Base-by-base conservation (phyloP, 805 yeast genomes). In the Spathaspora girioi region DNA sequence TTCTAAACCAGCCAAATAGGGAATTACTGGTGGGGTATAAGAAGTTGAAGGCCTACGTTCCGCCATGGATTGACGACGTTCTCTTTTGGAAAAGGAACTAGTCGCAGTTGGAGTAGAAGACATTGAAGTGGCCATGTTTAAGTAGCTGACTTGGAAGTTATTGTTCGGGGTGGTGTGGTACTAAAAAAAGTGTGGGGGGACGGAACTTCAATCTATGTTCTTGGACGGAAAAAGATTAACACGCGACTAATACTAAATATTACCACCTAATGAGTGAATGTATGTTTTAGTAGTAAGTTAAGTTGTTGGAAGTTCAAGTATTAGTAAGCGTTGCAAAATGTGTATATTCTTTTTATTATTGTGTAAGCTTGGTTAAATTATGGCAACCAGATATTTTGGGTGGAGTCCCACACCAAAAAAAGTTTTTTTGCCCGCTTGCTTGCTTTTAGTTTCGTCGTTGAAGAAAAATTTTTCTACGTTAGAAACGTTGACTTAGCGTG, bases 1-100 rank as follows among this genome's bases (percentile, higher is more conserved):
- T 61, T 87, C 96, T 43, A 87, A 76, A 2, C 93, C 93, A 0
- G 89, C 89, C 38, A 87, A 71, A 56, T 82, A 84, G 3, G 96
- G 96, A 15, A 87, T 81, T 45, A 78, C 74, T 14, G 70, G 66
- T 9, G 77, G 75, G 12, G 71, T 65, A 57, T 72, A 73, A 2
- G 72, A 63, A 43, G 71, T 69, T 45, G 72, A 65, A n/a, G 78
- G 77, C 47, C 77, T 66, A 56, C 79, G 69, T 55, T 75, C 79
- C 2, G 77, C 79, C 70, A 74, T 73, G 23, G 75, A 69, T 51
- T 65, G 60, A 48, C 79, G 72, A 61, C 79, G 67, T 56, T 74
- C 78, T 31, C 26, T 7, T 42, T 27, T 23, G 3, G 45, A 42
- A 14, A 42, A 27, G 45, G 32, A 27, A 7, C 19, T 11, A n/a